Conservation (phyloP, 345 rosid species). For the Gynandropsis gynandra region DNA sequence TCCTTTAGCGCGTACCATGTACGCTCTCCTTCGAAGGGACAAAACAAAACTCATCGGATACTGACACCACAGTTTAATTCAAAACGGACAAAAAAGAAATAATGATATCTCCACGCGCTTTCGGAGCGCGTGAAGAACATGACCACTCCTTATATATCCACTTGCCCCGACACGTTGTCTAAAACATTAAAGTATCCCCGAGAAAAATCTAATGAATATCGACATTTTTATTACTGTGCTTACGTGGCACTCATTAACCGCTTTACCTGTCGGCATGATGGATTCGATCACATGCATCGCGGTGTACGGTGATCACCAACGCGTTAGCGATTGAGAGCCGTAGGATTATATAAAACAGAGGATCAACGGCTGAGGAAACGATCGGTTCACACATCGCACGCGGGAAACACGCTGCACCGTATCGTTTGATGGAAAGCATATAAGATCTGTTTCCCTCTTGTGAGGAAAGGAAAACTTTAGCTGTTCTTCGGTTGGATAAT, state of each 20-base stretch:
- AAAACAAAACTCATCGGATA: not conserved
- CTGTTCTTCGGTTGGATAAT: not conserved
- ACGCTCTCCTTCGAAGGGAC: no score
- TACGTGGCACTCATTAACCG: constrained; percentile 27
- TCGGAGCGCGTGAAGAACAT: not conserved
- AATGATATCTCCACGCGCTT: not conserved
- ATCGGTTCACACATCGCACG: not conserved
- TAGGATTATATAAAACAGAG: constrained; percentile 1
- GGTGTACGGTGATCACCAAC: constrained; percentile 6
- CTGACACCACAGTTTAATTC: constrained; percentile 12
- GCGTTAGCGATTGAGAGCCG: not conserved
- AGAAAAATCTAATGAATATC: no score
- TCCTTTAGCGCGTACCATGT: no score
- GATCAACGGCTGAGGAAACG: constrained; percentile 23
- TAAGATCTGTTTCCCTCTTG: not conserved
- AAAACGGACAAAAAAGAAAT: not conserved
- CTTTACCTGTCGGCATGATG: constrained; percentile 41
- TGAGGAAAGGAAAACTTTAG: not conserved
- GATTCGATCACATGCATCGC: constrained; percentile 4
- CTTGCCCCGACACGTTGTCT: constrained; percentile 16
- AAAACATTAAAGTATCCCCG: not conserved
- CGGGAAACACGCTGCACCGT: not conserved
- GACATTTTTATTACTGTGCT: not conserved
- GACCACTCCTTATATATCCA: constrained; percentile 13
- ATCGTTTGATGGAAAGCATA: not conserved